Evolutionary conservation across 352 stramenopile species (phyloP).

Genomic region (Phytophthora fragariae): DNA sequence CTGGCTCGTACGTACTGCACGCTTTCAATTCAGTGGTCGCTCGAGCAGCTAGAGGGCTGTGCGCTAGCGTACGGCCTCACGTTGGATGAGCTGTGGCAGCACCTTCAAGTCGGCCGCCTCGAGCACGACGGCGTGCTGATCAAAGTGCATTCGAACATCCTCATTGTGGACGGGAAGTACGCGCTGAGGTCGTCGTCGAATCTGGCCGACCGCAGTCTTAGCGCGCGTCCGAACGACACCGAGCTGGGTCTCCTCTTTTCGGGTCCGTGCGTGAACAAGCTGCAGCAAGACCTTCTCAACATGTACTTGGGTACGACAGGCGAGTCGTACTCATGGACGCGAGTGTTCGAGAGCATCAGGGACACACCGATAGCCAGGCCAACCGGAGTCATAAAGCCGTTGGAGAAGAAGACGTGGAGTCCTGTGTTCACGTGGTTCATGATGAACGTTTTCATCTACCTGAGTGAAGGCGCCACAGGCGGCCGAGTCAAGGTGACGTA

Average conservation of each 20-base stretch:
- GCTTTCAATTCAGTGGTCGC: slow-evolving; percentile 81
- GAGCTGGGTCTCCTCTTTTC: slow-evolving; percentile 73
- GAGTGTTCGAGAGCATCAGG: slow-evolving; percentile 36
- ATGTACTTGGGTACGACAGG: slow-evolving; percentile 65
- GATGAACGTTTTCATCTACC: slow-evolving; percentile 84
- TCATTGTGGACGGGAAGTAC: slow-evolving; percentile 78
- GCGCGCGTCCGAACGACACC: slow-evolving; percentile 71
- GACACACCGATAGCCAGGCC: slow-evolving; percentile 13
- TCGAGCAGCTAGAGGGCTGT: slow-evolving; percentile 71
- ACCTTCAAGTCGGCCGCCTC: slow-evolving; percentile 62
- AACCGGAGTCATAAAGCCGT: slow-evolving; percentile 55
- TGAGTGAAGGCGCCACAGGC: slow-evolving; percentile 78
- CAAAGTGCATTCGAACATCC: slow-evolving; percentile 85
- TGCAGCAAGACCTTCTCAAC: slow-evolving; percentile 74
- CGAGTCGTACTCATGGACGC: slow-evolving; percentile 41
- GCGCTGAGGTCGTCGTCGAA: slow-evolving; percentile 80
- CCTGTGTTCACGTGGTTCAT: slow-evolving; percentile 80
- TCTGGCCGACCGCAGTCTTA: slow-evolving; percentile 78
- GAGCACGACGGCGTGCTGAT: slow-evolving; percentile 57
- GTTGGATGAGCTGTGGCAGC: slow-evolving; percentile 44
- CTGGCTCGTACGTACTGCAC: slow-evolving; percentile 80
- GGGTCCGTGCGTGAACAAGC: slow-evolving; percentile 44
- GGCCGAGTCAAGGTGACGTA: slow-evolving; percentile 75
- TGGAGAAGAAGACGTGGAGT: slow-evolving; percentile 69
- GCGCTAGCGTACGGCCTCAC: slow-evolving; percentile 56